Base-by-base conservation (phyloP, 352 stramenopile genomes). In the Phytophthora sp. region DNA sequence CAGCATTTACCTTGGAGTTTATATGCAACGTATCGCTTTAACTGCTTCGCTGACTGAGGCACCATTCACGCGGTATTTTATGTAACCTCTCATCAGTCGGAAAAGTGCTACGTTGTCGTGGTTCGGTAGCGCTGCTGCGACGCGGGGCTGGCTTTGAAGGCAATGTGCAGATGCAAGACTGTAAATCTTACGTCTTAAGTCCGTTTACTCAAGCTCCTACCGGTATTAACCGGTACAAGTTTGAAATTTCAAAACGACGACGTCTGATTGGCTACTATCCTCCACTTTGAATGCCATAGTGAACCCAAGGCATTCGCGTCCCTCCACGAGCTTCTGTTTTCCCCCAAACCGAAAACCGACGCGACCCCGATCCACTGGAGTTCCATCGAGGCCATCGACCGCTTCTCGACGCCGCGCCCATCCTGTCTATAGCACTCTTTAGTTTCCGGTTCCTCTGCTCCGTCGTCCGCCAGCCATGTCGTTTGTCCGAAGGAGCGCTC, bases 231-330 rank as follows among this genome's bases (percentile, higher is more conserved):
- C 63, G 56, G 63, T 64, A 45, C 15, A 6, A 6, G 15, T 74
- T 81, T 76, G 21, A 81, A 81, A 64, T 58, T 81, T 71, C 35
- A 59, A 80, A 74, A 59, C 24, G n/a, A 13, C 20, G 12, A 2
- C 7, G 21, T 57, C n/a, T 69, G 53, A 71, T 74, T 74, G 67
- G 67, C 33, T 60, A 53, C 51, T 62, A 67, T 60, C 36, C 1
- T 6, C 15, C 15, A 44, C 30, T 46, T 20, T 23, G 5, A 3
- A 11, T 16, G 0, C 20, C n/a, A 69, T 77, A 80, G 31, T 76
- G 33, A 77, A 55, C 12, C 5, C 60, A 74, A 80, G 69, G 64
- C 8, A 68, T 26, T 16, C 9, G 50, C 26, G 31, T 53, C 49
- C 30, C 51, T 62, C 46, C 53, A 67, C n/a, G 38, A 47, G 21